These are phyloP conservation scores for Acanthamoeba lenticulata DNA, from an alignment of 208 protist genomes.

Conservation along the genomic window DNA sequence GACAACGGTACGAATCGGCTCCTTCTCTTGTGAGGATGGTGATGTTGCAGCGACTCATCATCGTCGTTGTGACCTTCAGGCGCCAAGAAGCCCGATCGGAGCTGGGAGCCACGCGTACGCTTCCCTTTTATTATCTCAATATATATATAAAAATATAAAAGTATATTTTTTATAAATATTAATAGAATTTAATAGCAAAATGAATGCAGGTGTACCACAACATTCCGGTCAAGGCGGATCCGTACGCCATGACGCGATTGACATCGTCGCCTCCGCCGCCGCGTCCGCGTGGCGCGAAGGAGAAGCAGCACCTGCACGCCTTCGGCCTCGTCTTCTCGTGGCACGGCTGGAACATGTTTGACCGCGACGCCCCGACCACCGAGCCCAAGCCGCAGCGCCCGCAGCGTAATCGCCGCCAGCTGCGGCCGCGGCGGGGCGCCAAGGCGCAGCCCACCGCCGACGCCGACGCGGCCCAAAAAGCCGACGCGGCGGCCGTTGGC, in stretches of 20 bases:
- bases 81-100: neutral
- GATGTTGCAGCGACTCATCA: no score
- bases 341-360: neutral
- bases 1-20: neutral
- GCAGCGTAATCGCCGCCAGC: no score
- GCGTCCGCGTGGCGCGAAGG: neutral
- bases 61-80: neutral
- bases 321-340: neutral
- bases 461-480: no score
- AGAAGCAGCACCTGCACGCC: neutral
- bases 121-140: neutral
- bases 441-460: no score
- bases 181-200: no score
- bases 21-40: neutral
- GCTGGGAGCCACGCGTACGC: neutral
- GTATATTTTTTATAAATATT: neutral
- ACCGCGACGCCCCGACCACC: no score
- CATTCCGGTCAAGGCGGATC: neutral
- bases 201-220: neutral
- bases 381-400: no score
- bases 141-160: neutral
- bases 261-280: neutral
- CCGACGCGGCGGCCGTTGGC: no score
- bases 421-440: no score
- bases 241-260: neutral